Evolutionary conservation across 345 rosid species (phyloP).

Genomic region (Orychophragmus violaceus): DNA sequence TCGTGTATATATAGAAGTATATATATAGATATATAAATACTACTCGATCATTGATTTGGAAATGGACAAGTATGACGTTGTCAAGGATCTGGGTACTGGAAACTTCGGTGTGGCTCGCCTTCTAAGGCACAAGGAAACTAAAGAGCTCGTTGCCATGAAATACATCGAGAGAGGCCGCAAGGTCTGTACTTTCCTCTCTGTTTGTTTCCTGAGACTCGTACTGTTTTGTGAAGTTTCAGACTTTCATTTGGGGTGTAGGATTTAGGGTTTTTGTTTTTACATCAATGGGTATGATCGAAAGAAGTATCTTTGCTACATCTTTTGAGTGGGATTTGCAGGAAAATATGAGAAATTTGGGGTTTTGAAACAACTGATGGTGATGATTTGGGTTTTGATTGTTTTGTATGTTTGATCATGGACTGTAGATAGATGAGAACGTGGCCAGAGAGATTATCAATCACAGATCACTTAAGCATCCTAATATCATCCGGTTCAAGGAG

Average conservation of each 20-base stretch:
- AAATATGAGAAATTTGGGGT: not conserved
- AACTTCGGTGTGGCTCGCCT: conserved; percentile 92
- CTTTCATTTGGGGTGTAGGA: conserved; percentile 8
- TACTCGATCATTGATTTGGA: not conserved
- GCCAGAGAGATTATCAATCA: conserved; percentile 91
- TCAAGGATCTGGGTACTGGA: conserved; percentile 82
- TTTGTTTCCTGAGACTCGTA: not conserved
- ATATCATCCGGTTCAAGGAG: conserved; percentile 90
- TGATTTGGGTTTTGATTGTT: not conserved
- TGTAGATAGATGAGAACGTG: conserved; percentile 89
- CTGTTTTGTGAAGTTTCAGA: no score
- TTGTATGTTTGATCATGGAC: conserved; percentile 5
- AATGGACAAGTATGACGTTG: conserved; percentile 74
- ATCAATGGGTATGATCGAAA: not conserved
- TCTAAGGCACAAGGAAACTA: conserved; percentile 64
- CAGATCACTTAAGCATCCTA: conserved; percentile 83
- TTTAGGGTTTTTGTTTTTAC: not conserved
- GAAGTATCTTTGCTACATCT: not conserved
- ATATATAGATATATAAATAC: not conserved
- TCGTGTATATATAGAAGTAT: conserved; percentile 5
- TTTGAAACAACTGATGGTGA: not conserved
- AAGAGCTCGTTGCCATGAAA: conserved; percentile 90
- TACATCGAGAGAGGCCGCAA: conserved; percentile 84
- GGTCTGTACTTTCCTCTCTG: conserved; percentile 32
- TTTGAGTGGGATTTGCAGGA: not conserved